Percentiles rank a stretch among this genome's conserved stretches.
These are phyloP conservation scores for Lipomyces japonicus DNA, from an alignment of 805 yeast genomes.

Conservation along the genomic window DNA sequence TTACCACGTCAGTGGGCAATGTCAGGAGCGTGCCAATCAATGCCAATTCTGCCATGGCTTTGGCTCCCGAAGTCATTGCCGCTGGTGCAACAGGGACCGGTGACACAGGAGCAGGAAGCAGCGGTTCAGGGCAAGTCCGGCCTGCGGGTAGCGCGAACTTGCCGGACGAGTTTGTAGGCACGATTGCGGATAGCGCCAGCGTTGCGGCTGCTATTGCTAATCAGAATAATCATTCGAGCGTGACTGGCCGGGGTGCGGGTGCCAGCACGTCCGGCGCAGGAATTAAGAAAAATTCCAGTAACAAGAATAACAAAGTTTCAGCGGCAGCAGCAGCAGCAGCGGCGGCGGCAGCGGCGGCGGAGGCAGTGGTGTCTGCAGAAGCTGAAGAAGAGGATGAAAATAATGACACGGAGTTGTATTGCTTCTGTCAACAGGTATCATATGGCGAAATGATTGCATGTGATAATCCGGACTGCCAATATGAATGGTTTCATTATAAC, in stretches of 20 bases:
- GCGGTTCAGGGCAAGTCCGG: no score
- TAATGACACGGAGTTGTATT: conserved; percentile 68
- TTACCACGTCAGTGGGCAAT: neutral
- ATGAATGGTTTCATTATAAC: conserved; percentile 94
- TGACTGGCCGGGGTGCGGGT: conserved; percentile 4
- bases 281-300: neutral
- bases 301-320: neutral
- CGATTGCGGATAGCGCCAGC: conserved; percentile 7
- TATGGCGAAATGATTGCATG: conserved; percentile 97
- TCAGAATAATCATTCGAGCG: conserved; percentile 18
- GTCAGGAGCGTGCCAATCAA: conserved; percentile 1
- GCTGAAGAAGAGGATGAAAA: conserved; percentile 31
- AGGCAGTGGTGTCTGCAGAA: conserved; percentile 10
- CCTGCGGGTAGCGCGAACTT: neutral
- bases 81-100: no score
- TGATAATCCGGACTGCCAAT: conserved; percentile 82
- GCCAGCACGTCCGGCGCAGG: neutral
- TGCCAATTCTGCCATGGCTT: neutral
- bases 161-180: neutral
- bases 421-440: conserved; percentile 91
- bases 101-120: no score
- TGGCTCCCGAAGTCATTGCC: neutral
- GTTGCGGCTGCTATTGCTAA: conserved; percentile 17
- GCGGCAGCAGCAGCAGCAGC: neutral
- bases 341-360: conserved; percentile 4